Conservation (phyloP, 768 basidiomycete genomes). For the Podaxis mareebaensis region DNA sequence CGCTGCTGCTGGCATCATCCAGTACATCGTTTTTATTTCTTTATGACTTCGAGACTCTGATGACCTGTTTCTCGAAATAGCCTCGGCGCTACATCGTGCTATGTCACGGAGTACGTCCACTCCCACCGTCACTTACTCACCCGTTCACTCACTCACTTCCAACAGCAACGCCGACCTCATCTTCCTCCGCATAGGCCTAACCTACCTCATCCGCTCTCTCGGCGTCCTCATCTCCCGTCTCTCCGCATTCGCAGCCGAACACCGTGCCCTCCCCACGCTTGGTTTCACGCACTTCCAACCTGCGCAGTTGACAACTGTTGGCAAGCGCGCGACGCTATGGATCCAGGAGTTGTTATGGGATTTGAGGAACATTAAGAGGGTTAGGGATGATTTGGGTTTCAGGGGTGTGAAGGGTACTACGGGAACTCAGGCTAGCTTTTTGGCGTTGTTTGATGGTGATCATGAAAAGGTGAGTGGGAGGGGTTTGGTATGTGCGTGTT, state of each 20-base stretch:
- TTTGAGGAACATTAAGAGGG: constrained; percentile 87
- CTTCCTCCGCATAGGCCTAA: constrained; percentile 87
- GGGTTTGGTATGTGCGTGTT: neutral
- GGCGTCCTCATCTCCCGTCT: constrained; percentile 88
- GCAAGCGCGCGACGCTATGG: constrained; percentile 96
- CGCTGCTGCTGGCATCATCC: constrained; percentile 94
- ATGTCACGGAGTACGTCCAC: constrained; percentile 88
- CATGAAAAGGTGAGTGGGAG: constrained; percentile 71
- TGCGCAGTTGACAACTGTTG: constrained; percentile 96
- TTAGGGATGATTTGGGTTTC: constrained; percentile 91
- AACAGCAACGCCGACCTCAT: constrained; percentile 95
- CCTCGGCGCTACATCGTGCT: constrained; percentile 96
- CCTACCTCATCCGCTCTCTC: constrained; percentile 85
- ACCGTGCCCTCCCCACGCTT: constrained; percentile 87
- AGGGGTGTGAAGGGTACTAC: constrained; percentile 99
- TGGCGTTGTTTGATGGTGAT: constrained; percentile 91
- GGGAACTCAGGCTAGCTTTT: constrained; percentile 95
- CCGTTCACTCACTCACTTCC: neutral
- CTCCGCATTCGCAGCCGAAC: constrained; percentile 78
- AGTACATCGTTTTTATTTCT: constrained; percentile 50
- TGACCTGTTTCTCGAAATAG: constrained; percentile 36
- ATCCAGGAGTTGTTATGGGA: constrained; percentile 99
- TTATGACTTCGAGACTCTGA: no score
- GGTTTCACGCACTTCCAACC: constrained; percentile 99
- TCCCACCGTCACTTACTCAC: neutral